phyloP scores from a whole-genome alignment of 1,284 basidiomycete species.

The Malassezia brasiliensis region DNA sequence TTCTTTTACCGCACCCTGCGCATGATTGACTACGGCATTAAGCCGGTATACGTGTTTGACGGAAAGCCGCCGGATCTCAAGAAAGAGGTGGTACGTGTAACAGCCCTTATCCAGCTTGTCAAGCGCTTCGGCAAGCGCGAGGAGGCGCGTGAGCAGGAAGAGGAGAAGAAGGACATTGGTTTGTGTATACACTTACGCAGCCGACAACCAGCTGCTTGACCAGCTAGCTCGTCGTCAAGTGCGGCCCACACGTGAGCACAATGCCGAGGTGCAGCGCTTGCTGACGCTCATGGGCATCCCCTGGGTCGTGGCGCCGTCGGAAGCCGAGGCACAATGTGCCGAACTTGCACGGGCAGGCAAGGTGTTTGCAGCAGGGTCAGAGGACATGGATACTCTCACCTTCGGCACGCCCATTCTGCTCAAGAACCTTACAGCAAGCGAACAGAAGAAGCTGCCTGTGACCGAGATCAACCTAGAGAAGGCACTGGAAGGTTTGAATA shows the following conservation, averaged over 20 bases:
- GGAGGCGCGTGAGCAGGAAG: conserved; percentile 85
- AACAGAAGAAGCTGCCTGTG: conserved; percentile 96
- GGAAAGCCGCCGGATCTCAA: conserved; percentile 96
- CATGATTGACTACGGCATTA: conserved; percentile 98
- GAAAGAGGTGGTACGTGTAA: conserved; percentile 65
- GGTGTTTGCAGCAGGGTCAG: conserved; percentile 91
- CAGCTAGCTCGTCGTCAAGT: conserved; percentile 82
- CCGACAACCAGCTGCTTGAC: conserved; percentile 73
- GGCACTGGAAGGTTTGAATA: conserved; percentile 75
- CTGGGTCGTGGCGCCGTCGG: conserved; percentile 76
- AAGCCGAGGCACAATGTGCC: conserved; percentile 97
- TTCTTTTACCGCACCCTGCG: conserved; percentile 77
- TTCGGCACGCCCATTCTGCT: conserved; percentile 84
- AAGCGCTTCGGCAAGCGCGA: conserved; percentile 84
- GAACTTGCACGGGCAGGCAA: conserved; percentile 90
- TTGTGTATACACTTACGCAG: conserved; percentile 16
- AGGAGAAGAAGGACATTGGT: conserved; percentile 91
- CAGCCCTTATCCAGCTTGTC: conserved; percentile 58
- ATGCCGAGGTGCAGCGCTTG: conserved; percentile 83
- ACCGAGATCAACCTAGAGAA: conserved; percentile 76
- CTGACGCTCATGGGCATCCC: conserved; percentile 95
- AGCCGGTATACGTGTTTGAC: conserved; percentile 96
- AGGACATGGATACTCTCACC: conserved; percentile 99
- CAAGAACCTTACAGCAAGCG: conserved; percentile 95
- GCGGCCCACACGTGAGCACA: conserved; percentile 88